Base-by-base conservation (phyloP, 192 early-diverging fungal genomes). In the Backusella sp. region DNA sequence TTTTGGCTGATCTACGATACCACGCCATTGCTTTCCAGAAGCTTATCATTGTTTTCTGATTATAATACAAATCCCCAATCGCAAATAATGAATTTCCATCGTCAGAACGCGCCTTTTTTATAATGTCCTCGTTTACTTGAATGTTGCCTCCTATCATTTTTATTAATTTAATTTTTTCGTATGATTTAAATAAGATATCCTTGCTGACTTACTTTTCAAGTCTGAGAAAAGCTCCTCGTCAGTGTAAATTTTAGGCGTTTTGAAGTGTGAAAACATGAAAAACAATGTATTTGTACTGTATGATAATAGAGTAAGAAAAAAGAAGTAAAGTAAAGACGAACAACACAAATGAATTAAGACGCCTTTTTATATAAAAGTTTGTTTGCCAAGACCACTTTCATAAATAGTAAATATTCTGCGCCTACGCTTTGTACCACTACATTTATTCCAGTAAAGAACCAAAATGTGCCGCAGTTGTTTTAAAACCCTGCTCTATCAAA, bases 11-110 rank as follows among this genome's bases (percentile, higher is more conserved):
- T 68, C 85, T 83, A 7, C 72, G 77, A 32, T 90, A 90, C 84
- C 87, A 88, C 72, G 81, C 73, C 75, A 96, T 87, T 21, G 94
- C 94, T 59, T 84, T 79, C 14, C 70, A 76, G 19, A 86, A 86
- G 80, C 6, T n/a, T 21, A n/a, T 23, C 52, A 56, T 56, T 56
- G 52, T 56, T 21, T 56, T 56, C 21, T 21, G 52, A n/a, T 21
- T 56, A 59, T 59, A 59, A 26, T 59, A 26, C 7, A 59, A 9
- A 3, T 59, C 56, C 11, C 23, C 23, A 59, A 59, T 59, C 8
- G 23, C 23, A 9, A 21, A 59, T 59, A 59, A 26, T 26, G 8
- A 26, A 0, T 26, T 21, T 0, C 8, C 56, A 12, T 59, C 56
- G 12, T 12, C 12, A 3, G 23, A 59, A 7, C 23, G 56, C 12